phyloP scores from a whole-genome alignment of 2,329 filamentous ascomycete species.

The Xylariaceae sp. region DNA sequence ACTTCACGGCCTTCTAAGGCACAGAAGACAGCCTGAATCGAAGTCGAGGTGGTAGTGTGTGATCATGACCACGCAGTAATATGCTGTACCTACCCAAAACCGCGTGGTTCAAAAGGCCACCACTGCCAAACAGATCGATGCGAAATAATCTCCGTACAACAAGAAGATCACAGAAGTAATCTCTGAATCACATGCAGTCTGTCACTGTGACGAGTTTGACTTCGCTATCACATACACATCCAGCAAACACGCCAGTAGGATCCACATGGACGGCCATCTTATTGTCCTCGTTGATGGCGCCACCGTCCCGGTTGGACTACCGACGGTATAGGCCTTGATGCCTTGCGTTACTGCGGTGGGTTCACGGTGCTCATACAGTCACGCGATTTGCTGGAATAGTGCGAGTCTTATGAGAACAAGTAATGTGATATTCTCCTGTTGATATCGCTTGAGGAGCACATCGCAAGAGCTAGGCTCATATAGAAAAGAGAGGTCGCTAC shows the following conservation, averaged over 20 bases:
- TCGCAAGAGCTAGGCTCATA: conserved; percentile 2
- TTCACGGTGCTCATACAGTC: conserved; percentile 4
- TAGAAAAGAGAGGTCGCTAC: not conserved
- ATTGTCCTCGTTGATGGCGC: not conserved
- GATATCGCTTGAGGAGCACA: conserved; percentile 2
- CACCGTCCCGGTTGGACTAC: conserved; percentile 3
- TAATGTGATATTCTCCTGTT: not conserved
- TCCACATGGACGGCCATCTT: not conserved
- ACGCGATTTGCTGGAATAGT: not conserved
- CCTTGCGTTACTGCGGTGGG: conserved; percentile 3
- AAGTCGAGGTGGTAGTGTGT: conserved; percentile 4
- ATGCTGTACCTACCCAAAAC: conserved; percentile 11
- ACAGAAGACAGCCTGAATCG: not conserved
- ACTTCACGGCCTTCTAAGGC: no score
- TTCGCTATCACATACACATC: conserved; percentile 9
- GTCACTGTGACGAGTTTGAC: conserved; percentile 12
- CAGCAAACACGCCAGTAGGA: conserved; percentile 4
- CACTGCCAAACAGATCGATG: not conserved
- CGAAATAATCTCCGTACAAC: not conserved
- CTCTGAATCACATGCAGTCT: conserved; percentile 4
- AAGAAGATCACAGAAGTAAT: not conserved
- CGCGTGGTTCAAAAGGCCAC: not conserved
- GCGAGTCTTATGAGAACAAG: no score
- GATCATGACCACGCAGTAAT: conserved; percentile 10
- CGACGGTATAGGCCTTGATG: not conserved